Evolutionary conservation across 306 rosid species (phyloP), one percentile per base, ranked within the genome.

Genomic region (Glycine latifolia): DNA sequence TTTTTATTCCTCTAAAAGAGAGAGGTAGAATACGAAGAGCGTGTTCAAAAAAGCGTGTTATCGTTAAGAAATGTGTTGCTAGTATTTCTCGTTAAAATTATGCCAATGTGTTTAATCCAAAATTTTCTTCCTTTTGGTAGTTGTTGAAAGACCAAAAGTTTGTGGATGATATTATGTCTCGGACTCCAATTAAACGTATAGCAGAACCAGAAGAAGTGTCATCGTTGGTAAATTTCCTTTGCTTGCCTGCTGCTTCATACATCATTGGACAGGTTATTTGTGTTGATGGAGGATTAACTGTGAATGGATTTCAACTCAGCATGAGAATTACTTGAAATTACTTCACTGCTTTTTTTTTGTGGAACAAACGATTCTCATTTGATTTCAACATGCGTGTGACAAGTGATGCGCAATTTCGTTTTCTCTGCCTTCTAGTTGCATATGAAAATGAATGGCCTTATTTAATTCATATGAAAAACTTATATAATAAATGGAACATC

Each of bases 241-340:
- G 96, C 70, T 80, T 94, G 37, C 98, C 97, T 8, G 92, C 93
- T 53, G 96, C 98, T 2, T 91, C 98, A 43, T 94, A 92, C 90
- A 92, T 94, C 83, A 91, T 92, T 48, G 94, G 97, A 71, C 98
- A 94, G 56, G 83, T 86, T 69, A 85, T 94, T 26, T 79, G 83
- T 37, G 97, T 92, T 52, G 97, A 94, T 83, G 97, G 98, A 71
- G 98, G 97, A 49, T 74, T 86, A 56, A 91, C 94, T 10, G 97
- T 82, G 6, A 78, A 87, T 87, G 89, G 92, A 41, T 92, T 94
- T 86, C 81, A 82, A 50, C 85, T 91, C 56, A 79, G 75, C 83
- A 82, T 70, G 77, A 73, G 87, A 56, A 77, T 82, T 46, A 68
- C 52, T 48, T 90, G 73, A 82, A 86, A 8, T 63, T 55, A 56